Evolutionary conservation across 164 flowering plant genomes (phyloP).

Genomic region (Protea cynaroides): DNA sequence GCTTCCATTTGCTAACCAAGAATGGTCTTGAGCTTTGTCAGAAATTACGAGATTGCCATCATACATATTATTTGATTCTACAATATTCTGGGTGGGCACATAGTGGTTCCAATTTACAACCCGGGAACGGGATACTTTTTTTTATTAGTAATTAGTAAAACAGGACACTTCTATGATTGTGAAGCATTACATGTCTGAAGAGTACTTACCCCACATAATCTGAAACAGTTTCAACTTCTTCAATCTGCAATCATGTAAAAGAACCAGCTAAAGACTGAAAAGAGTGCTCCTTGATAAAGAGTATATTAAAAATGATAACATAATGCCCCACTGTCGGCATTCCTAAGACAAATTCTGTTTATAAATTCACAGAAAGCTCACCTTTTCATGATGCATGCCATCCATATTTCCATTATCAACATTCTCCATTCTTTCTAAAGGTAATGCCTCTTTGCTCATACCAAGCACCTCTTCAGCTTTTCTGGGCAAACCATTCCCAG

Average conservation of each 20-base stretch:
- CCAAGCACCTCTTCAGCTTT: constrained; percentile 15
- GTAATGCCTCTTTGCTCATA: constrained; percentile 5
- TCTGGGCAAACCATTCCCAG: constrained; percentile 5
- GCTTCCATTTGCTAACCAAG: too few relatives aligned
- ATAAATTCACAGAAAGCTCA: constrained; percentile 6
- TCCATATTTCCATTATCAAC: constrained; percentile 19
- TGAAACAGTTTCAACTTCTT: constrained; percentile 14
- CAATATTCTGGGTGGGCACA: too few relatives aligned
- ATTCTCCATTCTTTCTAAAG: constrained; percentile 12
- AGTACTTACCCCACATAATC: constrained; percentile 25
- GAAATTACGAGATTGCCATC: too few relatives aligned
- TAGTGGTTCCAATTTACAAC: too few relatives aligned
- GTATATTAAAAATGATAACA: background rate
- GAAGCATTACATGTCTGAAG: background rate
- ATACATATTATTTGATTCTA: too few relatives aligned
- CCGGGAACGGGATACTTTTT: too few relatives aligned
- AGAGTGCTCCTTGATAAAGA: background rate
- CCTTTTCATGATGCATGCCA: constrained; percentile 15
- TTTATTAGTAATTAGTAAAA: too few relatives aligned
- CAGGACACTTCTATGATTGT: too few relatives aligned
- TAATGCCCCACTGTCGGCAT: background rate
- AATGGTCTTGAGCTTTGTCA: too few relatives aligned
- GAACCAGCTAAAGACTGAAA: background rate
- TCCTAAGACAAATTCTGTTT: background rate
- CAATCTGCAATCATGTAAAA: constrained; percentile 24